Base-by-base conservation (phyloP, 768 basidiomycete genomes). In the Sporobolomyces pararoseus region DNA sequence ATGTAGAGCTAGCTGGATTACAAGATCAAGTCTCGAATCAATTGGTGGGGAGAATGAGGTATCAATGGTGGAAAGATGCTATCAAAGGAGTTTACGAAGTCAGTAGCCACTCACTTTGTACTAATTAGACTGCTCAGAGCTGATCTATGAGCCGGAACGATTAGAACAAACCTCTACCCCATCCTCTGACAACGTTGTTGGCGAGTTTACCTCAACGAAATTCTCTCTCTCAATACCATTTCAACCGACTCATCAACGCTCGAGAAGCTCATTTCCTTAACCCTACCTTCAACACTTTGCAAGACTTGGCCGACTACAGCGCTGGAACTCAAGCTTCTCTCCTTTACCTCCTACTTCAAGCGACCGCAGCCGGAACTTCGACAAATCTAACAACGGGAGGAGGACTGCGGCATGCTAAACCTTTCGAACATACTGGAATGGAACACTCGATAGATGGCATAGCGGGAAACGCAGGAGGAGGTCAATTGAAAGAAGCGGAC, bases 41-140 rank as follows among this genome's bases (percentile, higher is more conserved):
- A 29, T 23, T 75, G 25, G 65, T 75, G 25, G 76, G 74, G 4
- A 57, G 72, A 50, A 68, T 76, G 64, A 57, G 76, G 29, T 75
- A 52, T 46, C 76, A 76, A 57, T 76, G 74, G 74, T 76, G 76
- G 76, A 68, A 65, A 46, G 76, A 76, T 17, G 74, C 69, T 10
- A 34, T 76, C 59, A 71, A 73, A 29, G 63, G 64, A 1, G 54
- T 67, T 17, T 72, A 65, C 63, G 65, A 71, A 25, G 75, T 76
- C 34, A 39, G 75, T 54, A n/a, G 14, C 16, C 25, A 10, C 37
- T 17, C 23, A n/a, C n/a, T 31, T 35, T 19, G 23, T 16, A 39
- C 32, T 3, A 7, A 4, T 23, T 39, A 1, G 51, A 13, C 12
- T 32, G 42, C 35, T 17, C 2, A 4, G 21, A 52, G 62, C 68